A percentile compares a stretch with the other conserved stretches of the same genome.
Evolutionary conservation across 2,329 filamentous ascomycete genomes (phyloP).

Genomic region (Trichoderma aggressivum): DNA sequence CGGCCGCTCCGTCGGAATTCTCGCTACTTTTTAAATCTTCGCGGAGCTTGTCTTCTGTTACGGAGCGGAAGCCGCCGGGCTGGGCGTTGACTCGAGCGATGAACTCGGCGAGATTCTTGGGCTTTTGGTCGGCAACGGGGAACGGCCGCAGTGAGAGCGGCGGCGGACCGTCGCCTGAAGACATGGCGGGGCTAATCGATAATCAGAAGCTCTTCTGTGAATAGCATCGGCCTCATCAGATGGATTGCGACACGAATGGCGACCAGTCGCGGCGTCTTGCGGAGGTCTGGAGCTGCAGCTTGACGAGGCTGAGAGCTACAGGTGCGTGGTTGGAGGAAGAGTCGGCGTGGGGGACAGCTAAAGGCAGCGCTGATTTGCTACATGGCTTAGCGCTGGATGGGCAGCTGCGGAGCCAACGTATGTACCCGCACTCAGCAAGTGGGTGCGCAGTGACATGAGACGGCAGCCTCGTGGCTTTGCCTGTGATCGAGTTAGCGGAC

Average conservation of each 20-base stretch:
- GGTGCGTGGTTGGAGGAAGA: not conserved
- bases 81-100: constrained; percentile 80
- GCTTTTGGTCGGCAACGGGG: constrained; percentile 54
- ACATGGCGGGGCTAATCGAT: constrained; percentile 26
- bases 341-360: not conserved
- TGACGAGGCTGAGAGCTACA: constrained; percentile 12
- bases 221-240: not conserved
- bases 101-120: constrained; percentile 65
- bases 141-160: constrained; percentile 38
- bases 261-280: not conserved
- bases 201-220: not conserved
- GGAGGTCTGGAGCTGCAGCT: not conserved
- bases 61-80: constrained; percentile 70
- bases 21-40: constrained; percentile 58
- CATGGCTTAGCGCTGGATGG: not conserved
- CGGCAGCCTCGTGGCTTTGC: not conserved
- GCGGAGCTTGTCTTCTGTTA: constrained; percentile 70
- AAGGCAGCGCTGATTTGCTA: not conserved
- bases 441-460: not conserved
- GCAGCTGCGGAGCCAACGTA: not conserved
- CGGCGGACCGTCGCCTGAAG: constrained; percentile 32
- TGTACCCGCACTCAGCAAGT: not conserved
- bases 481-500: not conserved
- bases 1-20: constrained; percentile 43
- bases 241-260: not conserved